Evolutionary conservation across 1,284 basidiomycete species (phyloP).

Genomic region (Ceratobasidium theobromae): DNA sequence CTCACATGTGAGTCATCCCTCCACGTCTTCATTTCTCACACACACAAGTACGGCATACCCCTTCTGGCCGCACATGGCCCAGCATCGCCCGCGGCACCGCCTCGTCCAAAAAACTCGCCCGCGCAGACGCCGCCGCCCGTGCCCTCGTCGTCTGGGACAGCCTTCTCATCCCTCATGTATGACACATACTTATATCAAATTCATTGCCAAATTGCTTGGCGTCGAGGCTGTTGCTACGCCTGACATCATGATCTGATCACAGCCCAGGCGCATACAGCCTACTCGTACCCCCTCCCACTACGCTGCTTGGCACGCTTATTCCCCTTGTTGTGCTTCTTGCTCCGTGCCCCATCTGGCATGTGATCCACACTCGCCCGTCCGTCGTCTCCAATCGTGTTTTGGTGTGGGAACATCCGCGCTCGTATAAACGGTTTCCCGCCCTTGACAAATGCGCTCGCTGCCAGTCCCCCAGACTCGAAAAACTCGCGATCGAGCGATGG

Average conservation of each 20-base stretch:
- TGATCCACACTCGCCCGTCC: slow-evolving; percentile 58
- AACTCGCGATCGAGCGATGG: slow-evolving; percentile 74
- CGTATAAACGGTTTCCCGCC: slow-evolving; percentile 65
- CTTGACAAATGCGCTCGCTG: slow-evolving; percentile 64
- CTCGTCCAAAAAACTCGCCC: neutral
- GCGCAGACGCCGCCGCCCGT: neutral
- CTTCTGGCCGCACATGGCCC: neutral
- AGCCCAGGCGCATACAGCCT: too few species aligned
- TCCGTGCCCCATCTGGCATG: slow-evolving; percentile 64
- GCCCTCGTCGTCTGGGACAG: neutral
- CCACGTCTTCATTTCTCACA: neutral
- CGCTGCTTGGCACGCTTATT: slow-evolving; percentile 80
- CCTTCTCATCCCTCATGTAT: too few species aligned
- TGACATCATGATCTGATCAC: too few species aligned
- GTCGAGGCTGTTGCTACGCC: too few species aligned
- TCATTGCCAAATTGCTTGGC: neutral
- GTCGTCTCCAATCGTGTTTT: slow-evolving; percentile 74
- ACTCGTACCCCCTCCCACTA: slow-evolving; percentile 89
- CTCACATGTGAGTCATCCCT: neutral
- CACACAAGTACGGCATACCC: neutral
- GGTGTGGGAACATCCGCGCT: slow-evolving; percentile 72
- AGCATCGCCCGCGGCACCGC: neutral
- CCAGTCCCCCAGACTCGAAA: slow-evolving; percentile 63
- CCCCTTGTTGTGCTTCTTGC: slow-evolving; percentile 81
- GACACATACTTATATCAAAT: too few species aligned